These are phyloP conservation scores for Beauveria sp. DNA, from an alignment of 2,329 filamentous ascomycete species.

Conservation along the genomic window DNA sequence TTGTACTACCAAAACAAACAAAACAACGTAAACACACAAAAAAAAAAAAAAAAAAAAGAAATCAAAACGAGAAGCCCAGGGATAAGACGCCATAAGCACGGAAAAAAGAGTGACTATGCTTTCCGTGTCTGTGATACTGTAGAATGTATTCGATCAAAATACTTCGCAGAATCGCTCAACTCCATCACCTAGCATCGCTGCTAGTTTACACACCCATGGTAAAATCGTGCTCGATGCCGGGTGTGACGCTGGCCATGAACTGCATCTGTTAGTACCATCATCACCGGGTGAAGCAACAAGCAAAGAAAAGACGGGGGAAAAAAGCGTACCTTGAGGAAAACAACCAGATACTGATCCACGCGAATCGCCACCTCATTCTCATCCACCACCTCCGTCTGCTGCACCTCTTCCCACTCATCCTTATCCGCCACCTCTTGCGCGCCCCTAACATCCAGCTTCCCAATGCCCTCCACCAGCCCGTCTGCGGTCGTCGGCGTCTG, in stretches of 20 bases:
- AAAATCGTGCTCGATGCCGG: conserved; percentile 95
- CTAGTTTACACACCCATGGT: conserved; percentile 78
- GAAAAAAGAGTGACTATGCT: not conserved
- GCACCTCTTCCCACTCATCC: conserved; percentile 60
- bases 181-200: not conserved
- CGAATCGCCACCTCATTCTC: conserved; percentile 71
- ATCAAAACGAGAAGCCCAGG: not conserved
- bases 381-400: conserved; percentile 48
- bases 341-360: conserved; percentile 82
- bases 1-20: too few species aligned
- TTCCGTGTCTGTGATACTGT: not conserved
- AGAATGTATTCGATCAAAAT: not conserved
- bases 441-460: conserved; percentile 51
- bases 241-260: conserved; percentile 85
- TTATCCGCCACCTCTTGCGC: conserved; percentile 30
- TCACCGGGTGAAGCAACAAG: not conserved
- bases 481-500: conserved; percentile 50
- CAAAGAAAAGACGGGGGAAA: not conserved
- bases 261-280: conserved; percentile 24
- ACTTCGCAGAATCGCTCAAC: not conserved
- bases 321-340: conserved; percentile 67
- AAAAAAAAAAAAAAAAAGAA: too few species aligned
- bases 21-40: too few species aligned
- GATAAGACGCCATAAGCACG: not conserved
- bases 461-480: conserved; percentile 75